A percentile compares a stretch with the other conserved stretches of the same genome.
phyloP scores from a whole-genome alignment of 1,139 yeast genomes.

The Yamadazyma friedrichii region DNA sequence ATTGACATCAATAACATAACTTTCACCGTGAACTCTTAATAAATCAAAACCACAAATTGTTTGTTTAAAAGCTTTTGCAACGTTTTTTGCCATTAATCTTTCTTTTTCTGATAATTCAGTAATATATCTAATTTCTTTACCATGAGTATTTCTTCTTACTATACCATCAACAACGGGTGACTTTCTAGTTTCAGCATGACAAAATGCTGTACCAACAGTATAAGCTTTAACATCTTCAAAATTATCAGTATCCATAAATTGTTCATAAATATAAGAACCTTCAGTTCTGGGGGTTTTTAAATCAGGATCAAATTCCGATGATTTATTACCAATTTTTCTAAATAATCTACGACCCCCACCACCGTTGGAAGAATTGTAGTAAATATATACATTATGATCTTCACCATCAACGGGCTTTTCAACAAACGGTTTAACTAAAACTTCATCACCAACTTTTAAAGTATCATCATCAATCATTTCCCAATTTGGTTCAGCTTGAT shows the following conservation, averaged over 20 bases:
- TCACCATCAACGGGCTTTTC: constrained; percentile 99
- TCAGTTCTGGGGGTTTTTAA: constrained; percentile 74
- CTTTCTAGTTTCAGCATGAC: constrained; percentile 98
- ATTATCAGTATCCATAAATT: constrained; percentile 96
- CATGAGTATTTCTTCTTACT: constrained; percentile 95
- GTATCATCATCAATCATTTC: constrained; percentile 90
- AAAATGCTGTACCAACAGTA: constrained; percentile 85
- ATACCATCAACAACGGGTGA: constrained; percentile 99
- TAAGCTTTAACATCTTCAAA: constrained; percentile 98
- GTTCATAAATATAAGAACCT: constrained; percentile 90
- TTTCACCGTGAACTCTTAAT: constrained; percentile 81
- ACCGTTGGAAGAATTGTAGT: constrained; percentile 84
- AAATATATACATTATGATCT: constrained; percentile 94
- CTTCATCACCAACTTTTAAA: constrained; percentile 69
- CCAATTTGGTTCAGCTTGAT: constrained; percentile 76
- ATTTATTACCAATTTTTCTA: constrained; percentile 95
- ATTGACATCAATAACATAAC: constrained; percentile 95
- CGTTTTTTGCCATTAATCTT: constrained; percentile 72
- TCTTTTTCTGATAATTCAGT: constrained; percentile 79
- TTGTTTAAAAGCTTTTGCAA: constrained; percentile 78
- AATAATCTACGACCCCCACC: constrained; percentile 96
- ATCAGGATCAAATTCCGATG: constrained; percentile 91
- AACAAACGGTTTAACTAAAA: constrained; percentile 84
- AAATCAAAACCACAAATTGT: constrained; percentile 98
- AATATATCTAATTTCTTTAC: constrained; percentile 90